Base-by-base conservation (phyloP, 2,329 filamentous ascomycete species). In the Colletotrichum falcatum region DNA sequence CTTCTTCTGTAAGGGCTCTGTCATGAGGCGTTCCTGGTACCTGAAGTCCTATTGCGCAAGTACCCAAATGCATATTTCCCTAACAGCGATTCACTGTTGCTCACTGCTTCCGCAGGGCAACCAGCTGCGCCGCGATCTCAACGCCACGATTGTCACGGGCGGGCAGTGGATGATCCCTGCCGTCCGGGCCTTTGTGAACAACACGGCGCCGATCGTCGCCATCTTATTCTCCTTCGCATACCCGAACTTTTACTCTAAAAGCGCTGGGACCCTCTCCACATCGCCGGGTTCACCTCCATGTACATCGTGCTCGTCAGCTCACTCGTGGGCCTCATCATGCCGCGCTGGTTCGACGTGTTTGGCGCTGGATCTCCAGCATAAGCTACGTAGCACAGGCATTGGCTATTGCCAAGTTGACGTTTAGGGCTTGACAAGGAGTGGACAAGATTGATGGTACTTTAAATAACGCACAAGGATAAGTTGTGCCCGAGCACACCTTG, bases 141-240 rank as follows among this genome's bases (percentile, higher is more conserved):
- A 73, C 42, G 65, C 69, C 1, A 67, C 62, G 2, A 72, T 72
- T 16, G 58, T 12, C 11, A 46, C 49, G 1, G 8, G 58, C 28
- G 51, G 70, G 1, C 42, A 72, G 28, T 74, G 71, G 73, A 64
- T 60, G 42, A 67, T 76, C 12, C 72, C 74, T 14, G 28, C 72
- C 37, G 39, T 71, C 51, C 73, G 70, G 72, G 60, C 61, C 0
- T 72, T 74, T 39, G 28, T 75, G 12, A 74, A 74, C 65, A 70
- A 72, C 48, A 72, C 74, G 3, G 73, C 70, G 0, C 73, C 74
- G 0, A 75, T 74, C 20, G 63, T 74, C 2, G 68, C 73, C 33
- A 75, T 75, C 37, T 65, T 75, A 23, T 58, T 66, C 33, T 74
- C 66, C 42, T 74, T 75, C 14, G 58, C 73, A 2, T 75, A 75